Evolutionary conservation across 192 early-diverging fungal genomes (phyloP).

Genomic region (Podila horticola): DNA sequence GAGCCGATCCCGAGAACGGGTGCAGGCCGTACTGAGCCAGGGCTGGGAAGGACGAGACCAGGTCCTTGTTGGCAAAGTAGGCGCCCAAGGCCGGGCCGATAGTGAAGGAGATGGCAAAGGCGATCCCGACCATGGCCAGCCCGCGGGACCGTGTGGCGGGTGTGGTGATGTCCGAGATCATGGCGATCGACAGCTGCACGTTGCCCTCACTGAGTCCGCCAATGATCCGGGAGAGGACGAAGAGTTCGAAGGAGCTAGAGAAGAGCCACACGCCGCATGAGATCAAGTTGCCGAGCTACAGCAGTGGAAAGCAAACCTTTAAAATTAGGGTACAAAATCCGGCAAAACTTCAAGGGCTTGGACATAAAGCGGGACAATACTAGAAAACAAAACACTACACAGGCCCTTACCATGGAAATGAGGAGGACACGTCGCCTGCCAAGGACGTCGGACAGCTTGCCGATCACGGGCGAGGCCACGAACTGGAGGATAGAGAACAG

Average conservation of each 20-base stretch:
- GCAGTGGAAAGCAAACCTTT: not conserved
- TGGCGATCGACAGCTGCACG: conserved; percentile 95
- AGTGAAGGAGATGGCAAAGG: conserved; percentile 96
- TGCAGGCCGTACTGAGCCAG: conserved; percentile 60
- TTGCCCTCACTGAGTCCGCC: conserved; percentile 98
- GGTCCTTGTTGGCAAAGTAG: conserved; percentile 72
- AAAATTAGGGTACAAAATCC: too few relatives aligned
- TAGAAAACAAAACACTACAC: too few relatives aligned
- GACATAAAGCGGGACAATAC: too few relatives aligned
- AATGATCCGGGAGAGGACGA: conserved; percentile 86
- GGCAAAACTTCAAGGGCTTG: not conserved
- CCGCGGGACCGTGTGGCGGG: conserved; percentile 77
- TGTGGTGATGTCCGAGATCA: conserved; percentile 94
- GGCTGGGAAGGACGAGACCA: conserved; percentile 50
- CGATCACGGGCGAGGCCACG: conserved; percentile 86
- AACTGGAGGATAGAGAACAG: conserved; percentile 96
- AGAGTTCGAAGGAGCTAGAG: conserved; percentile 81
- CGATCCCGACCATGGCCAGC: conserved; percentile 95
- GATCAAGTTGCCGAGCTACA: conserved; percentile 84
- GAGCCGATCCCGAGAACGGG: conserved; percentile 89
- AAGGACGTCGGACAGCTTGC: conserved; percentile 77
- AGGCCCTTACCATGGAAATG: conserved; percentile 79
- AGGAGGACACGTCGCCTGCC: conserved; percentile 87
- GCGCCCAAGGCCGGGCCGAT: conserved; percentile 92
- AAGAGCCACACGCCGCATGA: conserved; percentile 95